These are phyloP conservation scores for Tetrapisispora phaffii DNA, from an alignment of 805 yeast species.

Conservation along the genomic window DNA sequence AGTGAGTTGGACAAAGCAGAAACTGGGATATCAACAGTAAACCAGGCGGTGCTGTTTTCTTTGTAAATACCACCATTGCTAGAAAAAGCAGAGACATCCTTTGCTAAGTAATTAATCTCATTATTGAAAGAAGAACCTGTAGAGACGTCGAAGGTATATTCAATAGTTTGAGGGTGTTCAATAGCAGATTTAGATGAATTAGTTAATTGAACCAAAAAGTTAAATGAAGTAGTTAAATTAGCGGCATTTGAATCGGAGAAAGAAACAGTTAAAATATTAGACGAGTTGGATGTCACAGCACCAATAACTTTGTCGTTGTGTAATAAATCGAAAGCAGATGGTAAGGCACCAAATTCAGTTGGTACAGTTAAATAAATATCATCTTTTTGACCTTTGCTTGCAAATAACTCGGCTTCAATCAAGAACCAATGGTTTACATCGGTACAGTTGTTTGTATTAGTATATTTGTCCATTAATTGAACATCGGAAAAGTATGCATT, in stretches of 20 bases:
- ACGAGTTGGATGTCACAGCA: slow-evolving; percentile 11
- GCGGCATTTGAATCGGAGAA: slow-evolving; percentile 4
- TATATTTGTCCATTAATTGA: slow-evolving; percentile 18
- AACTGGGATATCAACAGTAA: slow-evolving; percentile 23
- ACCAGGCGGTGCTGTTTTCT: slow-evolving; percentile 21
- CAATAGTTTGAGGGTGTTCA: slow-evolving; percentile 10
- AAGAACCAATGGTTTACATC: slow-evolving; percentile 23
- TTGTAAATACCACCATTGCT: slow-evolving; percentile 21
- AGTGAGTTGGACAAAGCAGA: slow-evolving; percentile 11
- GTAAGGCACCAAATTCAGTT: slow-evolving; percentile 14
- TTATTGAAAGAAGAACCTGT: slow-evolving; percentile 12
- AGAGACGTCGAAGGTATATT: slow-evolving; percentile 17
- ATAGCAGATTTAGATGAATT: slow-evolving; percentile 10
- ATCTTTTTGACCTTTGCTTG: slow-evolving; percentile 13
- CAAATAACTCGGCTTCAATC: slow-evolving; percentile 18
- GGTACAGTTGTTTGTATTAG: slow-evolving; percentile 15
- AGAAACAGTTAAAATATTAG: slow-evolving; percentile 18
- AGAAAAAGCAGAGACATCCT: slow-evolving; percentile 10
- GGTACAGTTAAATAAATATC: slow-evolving; percentile 21
- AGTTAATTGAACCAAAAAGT: slow-evolving; percentile 19
- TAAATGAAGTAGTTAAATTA: slow-evolving; percentile 17
- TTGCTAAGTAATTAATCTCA: slow-evolving; percentile 15
- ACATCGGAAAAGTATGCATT: slow-evolving; percentile 15
- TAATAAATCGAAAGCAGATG: slow-evolving; percentile 13
- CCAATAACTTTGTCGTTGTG: slow-evolving; percentile 14